Percentiles rank a stretch among this genome's conserved stretches.
phyloP scores from a whole-genome alignment of 225 moss, liverwort and hornwort genomes.

The Asterella californica region DNA sequence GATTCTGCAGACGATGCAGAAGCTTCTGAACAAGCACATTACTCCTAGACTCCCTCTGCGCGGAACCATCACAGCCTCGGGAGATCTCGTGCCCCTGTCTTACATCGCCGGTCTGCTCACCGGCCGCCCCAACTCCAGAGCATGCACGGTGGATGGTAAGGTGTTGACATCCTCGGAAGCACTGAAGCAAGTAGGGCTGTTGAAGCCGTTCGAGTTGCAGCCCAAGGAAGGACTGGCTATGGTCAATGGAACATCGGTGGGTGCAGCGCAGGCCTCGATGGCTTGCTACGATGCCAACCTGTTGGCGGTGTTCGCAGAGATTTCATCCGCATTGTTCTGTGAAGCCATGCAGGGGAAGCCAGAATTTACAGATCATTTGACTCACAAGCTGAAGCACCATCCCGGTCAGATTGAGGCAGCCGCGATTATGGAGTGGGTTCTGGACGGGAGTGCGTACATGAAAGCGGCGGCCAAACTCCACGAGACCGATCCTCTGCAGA shows the following conservation, averaged over 20 bases:
- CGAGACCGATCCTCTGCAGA: constrained; percentile 25
- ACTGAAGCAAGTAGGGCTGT: constrained; percentile 12
- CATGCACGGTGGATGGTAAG: neutral
- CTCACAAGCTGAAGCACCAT: constrained; percentile 31
- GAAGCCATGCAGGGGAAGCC: constrained; percentile 29
- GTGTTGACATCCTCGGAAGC: constrained; percentile 8
- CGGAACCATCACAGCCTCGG: constrained; percentile 28
- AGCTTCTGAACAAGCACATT: constrained; percentile 23
- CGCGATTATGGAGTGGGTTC: constrained; percentile 26
- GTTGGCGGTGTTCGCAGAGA: constrained; percentile 20
- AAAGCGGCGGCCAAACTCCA: constrained; percentile 10
- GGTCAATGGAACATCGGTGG: constrained; percentile 21
- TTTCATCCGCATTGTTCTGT: constrained; percentile 24
- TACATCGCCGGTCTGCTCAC: constrained; percentile 28
- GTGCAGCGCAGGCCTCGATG: constrained; percentile 16
- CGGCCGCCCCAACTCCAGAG: constrained; percentile 21
- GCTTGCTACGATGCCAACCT: constrained; percentile 27
- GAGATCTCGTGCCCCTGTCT: constrained; percentile 22
- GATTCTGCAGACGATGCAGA: constrained; percentile 25
- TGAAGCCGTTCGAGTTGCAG: constrained; percentile 22
- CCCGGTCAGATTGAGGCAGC: constrained; percentile 32
- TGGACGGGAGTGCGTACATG: constrained; percentile 8
- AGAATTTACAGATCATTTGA: constrained; percentile 21
- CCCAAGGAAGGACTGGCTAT: constrained; percentile 29
- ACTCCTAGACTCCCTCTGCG: constrained; percentile 22